These are phyloP conservation scores for Platanthera guangdongensis DNA, from an alignment of 106 monocot genomes.

Conservation along the genomic window DNA sequence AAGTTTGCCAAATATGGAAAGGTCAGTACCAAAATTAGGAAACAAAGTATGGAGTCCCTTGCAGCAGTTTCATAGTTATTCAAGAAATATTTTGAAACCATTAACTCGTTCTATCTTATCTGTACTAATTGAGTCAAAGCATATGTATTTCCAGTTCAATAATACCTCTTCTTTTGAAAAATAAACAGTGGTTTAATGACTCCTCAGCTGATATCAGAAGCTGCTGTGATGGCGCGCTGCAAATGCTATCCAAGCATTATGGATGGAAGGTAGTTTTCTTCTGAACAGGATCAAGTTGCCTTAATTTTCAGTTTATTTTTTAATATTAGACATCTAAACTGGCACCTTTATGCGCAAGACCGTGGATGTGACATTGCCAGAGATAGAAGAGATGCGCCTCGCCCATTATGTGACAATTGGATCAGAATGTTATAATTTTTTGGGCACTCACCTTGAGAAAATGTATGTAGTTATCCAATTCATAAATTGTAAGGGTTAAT, in stretches of 20 bases:
- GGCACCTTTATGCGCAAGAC: constrained; percentile 28
- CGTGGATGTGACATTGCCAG: constrained; percentile 72
- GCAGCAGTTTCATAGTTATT: neutral
- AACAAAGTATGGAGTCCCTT: too few relatives aligned
- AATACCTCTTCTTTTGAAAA: neutral
- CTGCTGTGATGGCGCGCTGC: constrained; percentile 57
- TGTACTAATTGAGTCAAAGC: neutral
- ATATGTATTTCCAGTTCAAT: neutral
- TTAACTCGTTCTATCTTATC: neutral
- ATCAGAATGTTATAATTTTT: constrained; percentile 69
- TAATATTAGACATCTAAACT: neutral
- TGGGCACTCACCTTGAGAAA: constrained; percentile 52
- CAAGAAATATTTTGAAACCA: neutral
- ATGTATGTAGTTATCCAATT: constrained; percentile 33
- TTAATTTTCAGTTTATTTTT: neutral
- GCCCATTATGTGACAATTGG: constrained; percentile 88
- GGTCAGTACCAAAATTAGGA: constrained; percentile 24
- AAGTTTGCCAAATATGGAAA: constrained; percentile 66
- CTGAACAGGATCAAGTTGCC: neutral
- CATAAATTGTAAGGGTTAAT: neutral
- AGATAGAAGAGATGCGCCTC: constrained; percentile 91
- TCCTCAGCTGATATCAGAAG: constrained; percentile 55
- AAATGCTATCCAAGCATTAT: constrained; percentile 40
- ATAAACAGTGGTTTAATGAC: constrained; percentile 88
- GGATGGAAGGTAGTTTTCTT: constrained; percentile 73